A percentile compares a stretch with the other conserved stretches of the same genome.
phyloP scores from a whole-genome alignment of 2,329 filamentous ascomycete species.

The Didymella arachidicola region DNA sequence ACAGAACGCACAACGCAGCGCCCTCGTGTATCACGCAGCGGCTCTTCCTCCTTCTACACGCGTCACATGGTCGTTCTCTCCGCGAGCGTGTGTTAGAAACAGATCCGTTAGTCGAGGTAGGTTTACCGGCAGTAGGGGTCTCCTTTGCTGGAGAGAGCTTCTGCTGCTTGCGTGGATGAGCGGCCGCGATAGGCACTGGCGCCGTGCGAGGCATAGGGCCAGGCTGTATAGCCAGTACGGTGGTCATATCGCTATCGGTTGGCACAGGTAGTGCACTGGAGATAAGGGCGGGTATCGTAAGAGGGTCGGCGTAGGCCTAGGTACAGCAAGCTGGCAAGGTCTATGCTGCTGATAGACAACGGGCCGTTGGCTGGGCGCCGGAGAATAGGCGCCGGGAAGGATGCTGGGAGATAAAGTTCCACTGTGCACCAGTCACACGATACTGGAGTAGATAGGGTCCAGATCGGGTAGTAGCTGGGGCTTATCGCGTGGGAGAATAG shows the following conservation, averaged over 20 bases:
- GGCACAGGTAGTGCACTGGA: conserved; percentile 31
- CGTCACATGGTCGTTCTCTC: conserved; percentile 62
- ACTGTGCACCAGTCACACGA: conserved; percentile 43
- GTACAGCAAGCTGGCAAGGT: conserved; percentile 31
- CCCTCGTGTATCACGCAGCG: conserved; percentile 83
- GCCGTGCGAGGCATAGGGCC: conserved; percentile 53
- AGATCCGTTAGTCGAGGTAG: conserved; percentile 44
- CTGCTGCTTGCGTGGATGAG: conserved; percentile 53
- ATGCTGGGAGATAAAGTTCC: conserved; percentile 27
- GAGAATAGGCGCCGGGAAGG: conserved; percentile 27
- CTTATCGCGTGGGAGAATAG: conserved; percentile 51
- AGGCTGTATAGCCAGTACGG: conserved; percentile 58
- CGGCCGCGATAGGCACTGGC: conserved; percentile 56
- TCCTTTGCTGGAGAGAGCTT: conserved; percentile 54
- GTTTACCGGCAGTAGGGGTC: conserved; percentile 51
- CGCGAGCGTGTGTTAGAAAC: conserved; percentile 51
- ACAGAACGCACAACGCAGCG: conserved; percentile 75
- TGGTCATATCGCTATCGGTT: conserved; percentile 53
- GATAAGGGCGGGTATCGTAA: conserved; percentile 40
- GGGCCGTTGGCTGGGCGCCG: conserved; percentile 45
- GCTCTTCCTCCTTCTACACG: conserved; percentile 75
- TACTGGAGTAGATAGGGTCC: conserved; percentile 33
- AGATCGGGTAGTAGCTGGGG: conserved; percentile 39
- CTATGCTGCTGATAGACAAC: conserved; percentile 35
- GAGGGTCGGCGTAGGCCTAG: conserved; percentile 31